Evolutionary conservation across 371 early-diverging fungal genomes (phyloP).

Genomic region (Apophysomyces elegans): DNA sequence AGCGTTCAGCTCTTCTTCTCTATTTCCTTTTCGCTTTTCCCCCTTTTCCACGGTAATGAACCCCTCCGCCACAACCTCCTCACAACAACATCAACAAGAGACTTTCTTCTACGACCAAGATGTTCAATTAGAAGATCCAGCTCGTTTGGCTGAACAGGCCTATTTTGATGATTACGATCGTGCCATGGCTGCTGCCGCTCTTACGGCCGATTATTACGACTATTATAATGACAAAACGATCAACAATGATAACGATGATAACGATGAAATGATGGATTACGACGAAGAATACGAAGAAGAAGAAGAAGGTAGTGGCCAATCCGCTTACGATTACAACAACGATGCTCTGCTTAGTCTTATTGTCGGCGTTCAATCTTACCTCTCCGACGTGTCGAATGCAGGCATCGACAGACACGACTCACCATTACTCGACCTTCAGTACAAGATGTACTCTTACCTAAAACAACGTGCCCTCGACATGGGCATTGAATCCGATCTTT

Average conservation of each 20-base stretch:
- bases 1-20: not conserved
- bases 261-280: slow-evolving; percentile 3
- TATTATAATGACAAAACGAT: slow-evolving; percentile 5
- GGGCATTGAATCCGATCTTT: slow-evolving; percentile 31
- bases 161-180: slow-evolving; percentile 42
- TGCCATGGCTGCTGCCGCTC: slow-evolving; percentile 29
- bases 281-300: slow-evolving; percentile 9
- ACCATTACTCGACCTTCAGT: slow-evolving; percentile 46
- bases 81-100: no score
- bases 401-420: slow-evolving; percentile 27
- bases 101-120: not conserved
- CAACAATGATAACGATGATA: not conserved
- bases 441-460: slow-evolving; percentile 54
- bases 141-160: slow-evolving; percentile 18
- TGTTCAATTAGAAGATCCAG: not conserved
- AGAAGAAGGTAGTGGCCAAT: slow-evolving; percentile 3
- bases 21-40: not conserved
- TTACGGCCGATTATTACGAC: slow-evolving; percentile 31
- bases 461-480: slow-evolving; percentile 47
- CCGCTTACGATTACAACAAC: slow-evolving; percentile 18
- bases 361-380: slow-evolving; percentile 50
- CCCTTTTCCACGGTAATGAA: slow-evolving; percentile 5
- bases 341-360: slow-evolving; percentile 33
- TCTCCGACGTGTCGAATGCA: slow-evolving; percentile 31
- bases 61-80: not conserved